Conservation (phyloP, 805 yeast genomes). For the Komagataella pastoris region DNA sequence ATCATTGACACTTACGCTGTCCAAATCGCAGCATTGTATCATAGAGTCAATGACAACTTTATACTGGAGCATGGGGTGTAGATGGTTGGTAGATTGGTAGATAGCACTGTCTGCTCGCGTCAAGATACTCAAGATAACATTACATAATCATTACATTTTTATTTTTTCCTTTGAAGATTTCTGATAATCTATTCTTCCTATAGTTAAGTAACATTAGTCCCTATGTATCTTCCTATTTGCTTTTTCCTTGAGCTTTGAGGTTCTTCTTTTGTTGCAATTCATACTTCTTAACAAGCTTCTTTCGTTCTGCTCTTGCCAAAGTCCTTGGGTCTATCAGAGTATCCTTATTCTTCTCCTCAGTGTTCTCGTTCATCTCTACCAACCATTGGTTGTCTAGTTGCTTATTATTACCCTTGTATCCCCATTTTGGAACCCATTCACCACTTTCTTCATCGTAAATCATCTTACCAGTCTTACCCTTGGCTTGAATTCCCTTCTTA, state of each 20-base stretch:
- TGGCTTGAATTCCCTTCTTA: conserved; percentile 86
- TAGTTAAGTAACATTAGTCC: not conserved
- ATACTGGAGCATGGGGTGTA: not conserved
- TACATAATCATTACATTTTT: not conserved
- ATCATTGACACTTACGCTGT: not conserved
- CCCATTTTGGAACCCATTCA: conserved; percentile 99
- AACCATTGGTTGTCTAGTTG: conserved; percentile 84
- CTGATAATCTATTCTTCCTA: not conserved
- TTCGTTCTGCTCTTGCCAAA: conserved; percentile 70
- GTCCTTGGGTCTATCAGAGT: conserved; percentile 83
- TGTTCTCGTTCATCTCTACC: conserved; percentile 74
- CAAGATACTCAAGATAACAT: not conserved
- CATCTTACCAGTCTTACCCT: conserved; percentile 80
- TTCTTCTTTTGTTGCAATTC: conserved; percentile 77
- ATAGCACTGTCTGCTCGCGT: not conserved
- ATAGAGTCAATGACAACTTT: not conserved
- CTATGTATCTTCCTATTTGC: not conserved
- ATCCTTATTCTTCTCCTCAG: conserved; percentile 39
- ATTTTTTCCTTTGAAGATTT: too few relatives aligned
- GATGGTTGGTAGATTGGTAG: not conserved
- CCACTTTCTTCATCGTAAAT: conserved; percentile 81
- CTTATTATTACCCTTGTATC: conserved; percentile 89
- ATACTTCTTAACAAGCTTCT: conserved; percentile 74
- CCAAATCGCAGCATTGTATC: not conserved
- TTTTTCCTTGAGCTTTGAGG: conserved; percentile 21